Base-by-base conservation (phyloP, 2,329 filamentous ascomycete genomes). In the Xylariaceae sp. region DNA sequence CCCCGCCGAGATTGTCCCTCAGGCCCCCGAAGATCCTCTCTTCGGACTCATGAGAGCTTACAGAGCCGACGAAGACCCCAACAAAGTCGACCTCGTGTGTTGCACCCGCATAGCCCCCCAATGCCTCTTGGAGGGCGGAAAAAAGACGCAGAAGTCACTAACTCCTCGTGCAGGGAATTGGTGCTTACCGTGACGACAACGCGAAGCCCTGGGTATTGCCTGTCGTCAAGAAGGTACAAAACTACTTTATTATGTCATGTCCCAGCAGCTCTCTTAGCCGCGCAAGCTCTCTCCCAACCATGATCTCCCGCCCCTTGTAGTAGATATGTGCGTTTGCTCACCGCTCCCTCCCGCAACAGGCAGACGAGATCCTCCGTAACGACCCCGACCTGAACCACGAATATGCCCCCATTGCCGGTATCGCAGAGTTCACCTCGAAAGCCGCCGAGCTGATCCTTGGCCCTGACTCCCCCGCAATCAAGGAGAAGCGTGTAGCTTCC, bases 171-270 rank as follows among this genome's bases (percentile, higher is more conserved):
- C 16, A 52, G 78, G 80, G 80, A 44, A 82, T 97, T 71, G 93
- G 93, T 55, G 93, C 93, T 44, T 98, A 98, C 70, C 79, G 93
- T 63, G 93, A 95, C 61, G 77, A 97, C 70, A 85, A 90, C 62
- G 91, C 89, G 47, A 97, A 97, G 73, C 93, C 93, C 3, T 98
- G 93, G 93, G 83, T 98, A 48, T 71, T 98, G 49, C 91, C 93
- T 16, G 91, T 97, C 2, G 91, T 97, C 48, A 94, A 89, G 72
- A 94, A 95, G 87, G 91, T 95, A 71, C 61, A 72, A 54, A 44
- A 32, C 11, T 22, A 26, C 19, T 38, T 11, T 47, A 28, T 17
- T 9, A 42, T 41, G 26, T 22, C 15, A 9, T 32, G 34, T 32
- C 18, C 16, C 33, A 15, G 34, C 24, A 4, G 12, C 24, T 33